These are phyloP conservation scores for Hypoxylon sp. DNA, from an alignment of 2,329 filamentous ascomycete genomes.

Conservation along the genomic window DNA sequence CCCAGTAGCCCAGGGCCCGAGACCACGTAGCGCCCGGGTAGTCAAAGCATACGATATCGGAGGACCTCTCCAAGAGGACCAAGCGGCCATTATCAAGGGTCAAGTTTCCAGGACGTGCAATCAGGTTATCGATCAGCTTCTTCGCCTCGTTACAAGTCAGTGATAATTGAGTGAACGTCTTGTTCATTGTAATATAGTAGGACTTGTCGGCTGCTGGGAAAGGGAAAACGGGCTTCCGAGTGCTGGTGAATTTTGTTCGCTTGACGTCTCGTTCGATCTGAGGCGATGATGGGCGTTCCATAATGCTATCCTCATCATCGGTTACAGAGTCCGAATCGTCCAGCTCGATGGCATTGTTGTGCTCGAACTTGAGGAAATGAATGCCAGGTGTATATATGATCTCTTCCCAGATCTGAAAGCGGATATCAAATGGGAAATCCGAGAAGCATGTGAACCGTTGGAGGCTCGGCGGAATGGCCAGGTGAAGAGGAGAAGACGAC, in stretches of 20 bases:
- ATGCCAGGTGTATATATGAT: conserved; percentile 51
- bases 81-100: conserved; percentile 47
- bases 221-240: conserved; percentile 46
- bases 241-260: conserved; percentile 38
- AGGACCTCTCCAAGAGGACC: conserved; percentile 47
- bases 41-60: conserved; percentile 53
- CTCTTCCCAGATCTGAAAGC: conserved; percentile 51
- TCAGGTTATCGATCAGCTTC: conserved; percentile 39
- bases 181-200: conserved; percentile 49
- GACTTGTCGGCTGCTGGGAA: conserved; percentile 49
- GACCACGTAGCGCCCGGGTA: conserved; percentile 48
- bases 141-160: conserved; percentile 48
- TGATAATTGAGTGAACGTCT: conserved; percentile 47
- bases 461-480: conserved; percentile 45
- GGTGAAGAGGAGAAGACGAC: conserved; percentile 36
- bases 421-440: conserved; percentile 51
- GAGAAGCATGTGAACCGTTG: conserved; percentile 49
- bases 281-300: conserved; percentile 5
- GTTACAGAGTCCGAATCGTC: conserved; percentile 22
- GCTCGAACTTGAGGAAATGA: conserved; percentile 53
- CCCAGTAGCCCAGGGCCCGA: conserved; percentile 47
- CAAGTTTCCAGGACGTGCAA: conserved; percentile 46
- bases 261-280: conserved; percentile 8
- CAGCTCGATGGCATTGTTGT: conserved; percentile 19
- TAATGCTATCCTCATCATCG: conserved; percentile 20